Percentiles rank a stretch among this genome's conserved stretches.
Evolutionary conservation across 2,329 filamentous ascomycete species (phyloP).

Genomic region (Xylariaceae sp.): DNA sequence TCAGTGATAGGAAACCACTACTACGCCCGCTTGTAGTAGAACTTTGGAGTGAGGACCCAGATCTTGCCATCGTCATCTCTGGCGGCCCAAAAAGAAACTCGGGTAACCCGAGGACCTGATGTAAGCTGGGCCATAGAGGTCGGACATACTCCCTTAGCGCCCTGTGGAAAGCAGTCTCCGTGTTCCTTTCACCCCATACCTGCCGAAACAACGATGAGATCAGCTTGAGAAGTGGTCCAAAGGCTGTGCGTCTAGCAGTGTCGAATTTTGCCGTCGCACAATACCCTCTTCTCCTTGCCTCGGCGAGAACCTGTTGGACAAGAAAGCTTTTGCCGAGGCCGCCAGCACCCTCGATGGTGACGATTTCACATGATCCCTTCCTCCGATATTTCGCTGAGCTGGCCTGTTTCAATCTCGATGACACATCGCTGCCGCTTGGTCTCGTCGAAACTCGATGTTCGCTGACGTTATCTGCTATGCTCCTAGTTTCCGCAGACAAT

Average conservation of each 20-base stretch:
- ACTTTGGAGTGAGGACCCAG: slow-evolving; percentile 33
- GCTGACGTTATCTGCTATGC: slow-evolving; percentile 39
- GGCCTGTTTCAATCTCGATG: slow-evolving; percentile 47
- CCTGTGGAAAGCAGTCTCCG: slow-evolving; percentile 58
- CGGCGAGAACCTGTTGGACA: slow-evolving; percentile 56
- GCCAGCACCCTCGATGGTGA: slow-evolving; percentile 55
- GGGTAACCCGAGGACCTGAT: slow-evolving; percentile 55
- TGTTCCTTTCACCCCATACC: slow-evolving; percentile 61
- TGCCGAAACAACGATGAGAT: slow-evolving; percentile 62
- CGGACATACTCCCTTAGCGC: slow-evolving; percentile 56
- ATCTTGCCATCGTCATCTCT: slow-evolving; percentile 33
- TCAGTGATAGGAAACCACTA: slow-evolving; percentile 30
- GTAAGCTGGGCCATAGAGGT: slow-evolving; percentile 59
- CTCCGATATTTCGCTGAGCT: slow-evolving; percentile 54
- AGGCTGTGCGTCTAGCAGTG: slow-evolving; percentile 53
- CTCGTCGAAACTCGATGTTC: slow-evolving; percentile 40
- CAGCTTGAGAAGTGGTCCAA: slow-evolving; percentile 59
- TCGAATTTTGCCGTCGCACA: slow-evolving; percentile 64
- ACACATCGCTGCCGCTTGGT: slow-evolving; percentile 40
- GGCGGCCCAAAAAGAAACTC: slow-evolving; percentile 62
- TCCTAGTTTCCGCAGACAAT: slow-evolving; percentile 44
- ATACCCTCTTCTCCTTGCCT: slow-evolving; percentile 57
- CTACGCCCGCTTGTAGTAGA: slow-evolving; percentile 28
- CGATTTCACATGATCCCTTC: slow-evolving; percentile 58
- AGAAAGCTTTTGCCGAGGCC: slow-evolving; percentile 62